phyloP scores from a whole-genome alignment of 2,329 filamentous ascomycete genomes.

The Colletotrichum sp. region DNA sequence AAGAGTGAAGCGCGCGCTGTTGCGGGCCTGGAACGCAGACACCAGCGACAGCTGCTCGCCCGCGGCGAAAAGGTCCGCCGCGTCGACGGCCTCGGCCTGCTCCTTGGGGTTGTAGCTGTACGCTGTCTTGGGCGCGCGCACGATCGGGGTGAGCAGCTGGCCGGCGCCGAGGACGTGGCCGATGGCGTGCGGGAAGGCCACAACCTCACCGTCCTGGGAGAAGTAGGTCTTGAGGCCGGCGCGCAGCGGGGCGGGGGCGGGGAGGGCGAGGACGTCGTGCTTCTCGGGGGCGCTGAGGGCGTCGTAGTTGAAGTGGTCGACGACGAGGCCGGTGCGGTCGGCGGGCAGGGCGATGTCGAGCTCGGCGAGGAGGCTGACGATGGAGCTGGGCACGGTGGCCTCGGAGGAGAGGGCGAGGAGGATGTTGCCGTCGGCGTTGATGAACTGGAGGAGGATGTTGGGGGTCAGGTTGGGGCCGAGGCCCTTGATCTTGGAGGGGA shows the following conservation, averaged over 20 bases:
- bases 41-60: conserved; percentile 85
- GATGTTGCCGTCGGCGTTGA: conserved; percentile 91
- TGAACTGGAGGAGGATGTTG: conserved; percentile 84
- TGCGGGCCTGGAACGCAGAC: conserved; percentile 88
- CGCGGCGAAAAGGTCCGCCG: conserved; percentile 83
- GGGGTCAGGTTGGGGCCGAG: conserved; percentile 89
- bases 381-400: conserved; percentile 70
- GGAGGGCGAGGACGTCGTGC: conserved; percentile 87
- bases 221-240: conserved; percentile 81
- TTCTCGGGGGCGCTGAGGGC: conserved; percentile 74
- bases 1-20: conserved; percentile 88
- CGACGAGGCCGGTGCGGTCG: conserved; percentile 83
- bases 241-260: conserved; percentile 69
- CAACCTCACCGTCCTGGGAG: conserved; percentile 60
- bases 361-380: conserved; percentile 82
- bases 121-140: conserved; percentile 82
- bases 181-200: conserved; percentile 83
- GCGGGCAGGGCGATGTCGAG: conserved; percentile 87
- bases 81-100: conserved; percentile 65
- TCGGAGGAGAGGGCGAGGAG: conserved; percentile 82
- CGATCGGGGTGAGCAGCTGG: conserved; percentile 78
- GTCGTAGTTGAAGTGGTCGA: conserved; percentile 98
- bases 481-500: conserved; percentile 90
- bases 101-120: conserved; percentile 97
- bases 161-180: conserved; percentile 83